Percentiles rank a stretch among this genome's conserved stretches.
phyloP scores from a whole-genome alignment of 202 grass and related monocot genomes.

The Carex sylvatica region DNA sequence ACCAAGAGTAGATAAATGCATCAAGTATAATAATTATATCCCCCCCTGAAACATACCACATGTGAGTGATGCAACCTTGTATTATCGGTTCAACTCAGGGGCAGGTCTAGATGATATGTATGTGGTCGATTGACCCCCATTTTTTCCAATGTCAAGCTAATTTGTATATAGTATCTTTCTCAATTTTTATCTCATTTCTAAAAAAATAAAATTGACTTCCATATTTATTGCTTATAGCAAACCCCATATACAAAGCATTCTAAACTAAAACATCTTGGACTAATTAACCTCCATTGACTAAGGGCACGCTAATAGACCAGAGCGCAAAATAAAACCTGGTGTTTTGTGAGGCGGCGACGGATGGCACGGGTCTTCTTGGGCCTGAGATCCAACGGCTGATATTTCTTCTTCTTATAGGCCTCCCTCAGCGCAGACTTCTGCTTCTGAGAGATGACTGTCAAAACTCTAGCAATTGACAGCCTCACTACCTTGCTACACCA shows the following conservation, averaged over 20 bases:
- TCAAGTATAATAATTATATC: neutral
- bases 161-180: too few relatives aligned
- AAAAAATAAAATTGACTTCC: too few relatives aligned
- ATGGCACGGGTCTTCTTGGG: slow-evolving; percentile 93
- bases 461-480: slow-evolving; percentile 72
- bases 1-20: neutral
- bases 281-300: neutral
- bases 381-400: slow-evolving; percentile 64
- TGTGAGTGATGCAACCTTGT: neutral
- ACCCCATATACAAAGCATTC: neutral
- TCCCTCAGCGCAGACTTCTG: slow-evolving; percentile 70
- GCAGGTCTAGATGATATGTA: too few relatives aligned
- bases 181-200: too few relatives aligned
- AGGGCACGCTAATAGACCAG: neutral
- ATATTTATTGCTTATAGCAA: too few relatives aligned
- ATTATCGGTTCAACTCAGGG: too few relatives aligned
- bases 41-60: neutral
- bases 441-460: slow-evolving; percentile 95
- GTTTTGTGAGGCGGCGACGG: slow-evolving; percentile 73
- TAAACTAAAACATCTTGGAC: neutral
- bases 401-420: slow-evolving; percentile 72
- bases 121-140: too few relatives aligned
- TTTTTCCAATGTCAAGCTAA: too few relatives aligned
- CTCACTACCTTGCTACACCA: slow-evolving; percentile 82
- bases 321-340: slow-evolving; percentile 37